These are phyloP conservation scores for Salix suchowensis DNA, from an alignment of 345 rosid species.

Conservation along the genomic window DNA sequence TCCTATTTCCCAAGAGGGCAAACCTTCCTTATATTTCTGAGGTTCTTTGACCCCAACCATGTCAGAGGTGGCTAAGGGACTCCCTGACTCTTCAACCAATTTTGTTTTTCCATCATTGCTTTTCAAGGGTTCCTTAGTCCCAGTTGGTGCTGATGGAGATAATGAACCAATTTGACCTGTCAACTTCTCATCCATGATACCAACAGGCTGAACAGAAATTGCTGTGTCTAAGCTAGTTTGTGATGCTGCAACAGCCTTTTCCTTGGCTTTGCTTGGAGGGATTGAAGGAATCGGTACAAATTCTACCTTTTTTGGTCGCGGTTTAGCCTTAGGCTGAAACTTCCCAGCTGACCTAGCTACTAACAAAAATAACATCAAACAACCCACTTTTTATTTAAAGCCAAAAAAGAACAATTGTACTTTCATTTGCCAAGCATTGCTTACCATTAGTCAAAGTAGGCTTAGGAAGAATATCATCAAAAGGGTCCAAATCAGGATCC, in stretches of 20 bases:
- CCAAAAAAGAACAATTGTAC: not conserved
- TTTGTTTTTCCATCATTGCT: not conserved
- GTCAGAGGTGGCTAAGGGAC: no score
- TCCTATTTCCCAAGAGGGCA: not conserved
- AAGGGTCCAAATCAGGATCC: conserved; percentile 24
- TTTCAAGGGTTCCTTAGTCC: not conserved
- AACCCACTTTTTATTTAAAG: not conserved
- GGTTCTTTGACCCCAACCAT: not conserved
- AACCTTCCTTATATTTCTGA: not conserved
- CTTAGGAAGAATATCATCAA: conserved; percentile 26
- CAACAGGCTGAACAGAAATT: not conserved
- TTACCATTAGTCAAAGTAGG: conserved; percentile 31
- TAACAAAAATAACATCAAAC: conserved; percentile 12
- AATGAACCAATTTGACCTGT: not conserved
- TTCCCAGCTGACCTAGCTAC: conserved; percentile 34
- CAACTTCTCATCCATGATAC: not conserved
- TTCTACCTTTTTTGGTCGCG: conserved; percentile 9
- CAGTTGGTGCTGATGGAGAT: not conserved
- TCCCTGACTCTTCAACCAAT: not conserved
- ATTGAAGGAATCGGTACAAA: conserved; percentile 10
- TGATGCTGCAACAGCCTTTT: not conserved
- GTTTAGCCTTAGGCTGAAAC: conserved; percentile 44
- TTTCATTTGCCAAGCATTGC: not conserved
- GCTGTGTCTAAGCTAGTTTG: not conserved
- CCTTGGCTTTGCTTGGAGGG: not conserved